Percentiles rank a stretch among this genome's conserved stretches.
Conservation (phyloP, 345 rosid species). For the Brassica carinata region DNA sequence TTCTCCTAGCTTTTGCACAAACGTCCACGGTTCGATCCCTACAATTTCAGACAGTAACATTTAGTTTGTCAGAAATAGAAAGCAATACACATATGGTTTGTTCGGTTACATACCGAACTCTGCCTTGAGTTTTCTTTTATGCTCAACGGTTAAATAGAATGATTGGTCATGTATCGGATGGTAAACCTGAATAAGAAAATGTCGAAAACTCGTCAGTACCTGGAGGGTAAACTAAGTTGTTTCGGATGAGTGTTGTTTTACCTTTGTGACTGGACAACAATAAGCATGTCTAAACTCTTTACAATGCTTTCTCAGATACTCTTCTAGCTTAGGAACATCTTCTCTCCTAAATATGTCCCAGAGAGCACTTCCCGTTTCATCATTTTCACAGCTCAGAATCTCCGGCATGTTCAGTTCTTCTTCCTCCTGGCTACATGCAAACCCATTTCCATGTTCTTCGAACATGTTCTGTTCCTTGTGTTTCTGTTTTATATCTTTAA, state of each 20-base stretch:
- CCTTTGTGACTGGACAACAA: conserved; percentile 70
- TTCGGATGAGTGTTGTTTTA: conserved; percentile 22
- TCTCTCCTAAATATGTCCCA: conserved; percentile 96
- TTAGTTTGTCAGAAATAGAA: not conserved
- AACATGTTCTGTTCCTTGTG: conserved; percentile 63
- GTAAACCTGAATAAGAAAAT: conserved; percentile 46
- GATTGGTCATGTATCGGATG: conserved; percentile 92
- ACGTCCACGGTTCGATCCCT: conserved; percentile 95
- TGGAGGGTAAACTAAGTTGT: not conserved
- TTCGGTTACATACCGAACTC: conserved; percentile 58
- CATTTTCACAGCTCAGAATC: conserved; percentile 12
- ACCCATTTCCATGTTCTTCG: conserved; percentile 40
- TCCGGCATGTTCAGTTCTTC: conserved; percentile 22
- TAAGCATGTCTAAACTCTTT: conserved; percentile 74
- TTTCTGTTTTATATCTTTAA: conserved; percentile 51
- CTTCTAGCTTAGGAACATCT: conserved; percentile 77
- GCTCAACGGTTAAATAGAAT: conserved; percentile 68
- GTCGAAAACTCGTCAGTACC: not conserved
- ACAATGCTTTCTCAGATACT: conserved; percentile 65
- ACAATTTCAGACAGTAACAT: conserved; percentile 2
- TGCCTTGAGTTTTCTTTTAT: conserved; percentile 72
- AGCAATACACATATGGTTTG: not conserved
- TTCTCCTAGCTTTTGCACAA: conserved; percentile 80
- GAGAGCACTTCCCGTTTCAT: conserved; percentile 58
- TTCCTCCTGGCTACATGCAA: conserved; percentile 14